These are phyloP conservation scores for Curvularia sp. DNA, from an alignment of 2,329 filamentous ascomycete species.

Conservation along the genomic window DNA sequence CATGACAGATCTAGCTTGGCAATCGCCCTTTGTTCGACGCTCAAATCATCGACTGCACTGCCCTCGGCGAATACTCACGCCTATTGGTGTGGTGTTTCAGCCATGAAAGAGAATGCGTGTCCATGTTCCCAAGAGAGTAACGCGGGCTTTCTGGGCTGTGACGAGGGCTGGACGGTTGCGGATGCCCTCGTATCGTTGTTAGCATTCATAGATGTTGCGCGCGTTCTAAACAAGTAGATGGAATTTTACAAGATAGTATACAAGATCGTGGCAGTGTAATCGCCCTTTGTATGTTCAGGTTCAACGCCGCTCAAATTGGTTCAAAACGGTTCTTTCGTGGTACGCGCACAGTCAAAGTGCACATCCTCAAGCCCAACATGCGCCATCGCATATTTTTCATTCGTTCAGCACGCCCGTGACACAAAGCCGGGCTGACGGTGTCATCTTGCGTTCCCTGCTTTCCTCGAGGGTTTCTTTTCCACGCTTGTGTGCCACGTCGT, in stretches of 20 bases:
- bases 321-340: neutral
- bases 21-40: slow-evolving; percentile 1
- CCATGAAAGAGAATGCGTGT: slow-evolving; percentile 5
- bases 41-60: slow-evolving; percentile 11
- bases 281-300: neutral
- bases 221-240: neutral
- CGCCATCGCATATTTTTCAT: neutral
- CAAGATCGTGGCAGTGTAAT: neutral
- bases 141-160: neutral
- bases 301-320: slow-evolving; percentile 1
- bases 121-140: slow-evolving; percentile 5
- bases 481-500: slow-evolving; percentile 4
- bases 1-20: slow-evolving; percentile 19
- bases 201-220: neutral
- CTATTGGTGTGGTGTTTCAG: slow-evolving; percentile 15
- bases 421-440: slow-evolving; percentile 1
- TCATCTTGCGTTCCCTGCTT: neutral
- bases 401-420: neutral
- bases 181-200: neutral
- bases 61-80: slow-evolving; percentile 4
- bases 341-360: neutral
- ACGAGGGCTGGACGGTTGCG: neutral
- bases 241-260: neutral
- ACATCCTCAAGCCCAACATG: neutral
- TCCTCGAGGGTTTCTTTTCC: neutral